These are phyloP conservation scores for Tricladium varicosporioides DNA, from an alignment of 2,329 filamentous ascomycete genomes.

Conservation along the genomic window DNA sequence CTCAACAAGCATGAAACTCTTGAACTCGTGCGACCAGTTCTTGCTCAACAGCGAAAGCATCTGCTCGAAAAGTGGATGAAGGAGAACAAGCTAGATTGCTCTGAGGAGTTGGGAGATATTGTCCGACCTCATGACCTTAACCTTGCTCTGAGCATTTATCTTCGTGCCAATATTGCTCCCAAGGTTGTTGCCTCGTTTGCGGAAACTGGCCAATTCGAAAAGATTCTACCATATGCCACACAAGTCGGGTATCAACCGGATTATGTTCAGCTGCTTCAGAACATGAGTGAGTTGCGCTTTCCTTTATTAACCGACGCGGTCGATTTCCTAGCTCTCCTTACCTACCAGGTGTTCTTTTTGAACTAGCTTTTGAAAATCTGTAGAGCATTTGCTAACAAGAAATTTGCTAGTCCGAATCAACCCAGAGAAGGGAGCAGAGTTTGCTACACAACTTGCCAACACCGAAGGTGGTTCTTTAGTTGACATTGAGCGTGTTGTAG, in stretches of 20 bases:
- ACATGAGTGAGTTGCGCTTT: constrained; percentile 57
- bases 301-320: neutral
- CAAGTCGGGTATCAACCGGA: constrained; percentile 90
- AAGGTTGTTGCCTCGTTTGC: constrained; percentile 96
- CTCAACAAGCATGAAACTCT: constrained; percentile 93
- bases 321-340: constrained; percentile 1
- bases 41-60: constrained; percentile 92
- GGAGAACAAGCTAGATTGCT: constrained; percentile 93
- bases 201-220: constrained; percentile 94
- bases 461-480: constrained; percentile 84
- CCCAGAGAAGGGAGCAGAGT: constrained; percentile 91
- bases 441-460: constrained; percentile 88
- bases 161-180: constrained; percentile 83
- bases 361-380: neutral
- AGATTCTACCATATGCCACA: constrained; percentile 88
- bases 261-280: constrained; percentile 86
- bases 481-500: constrained; percentile 90
- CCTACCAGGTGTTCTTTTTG: neutral
- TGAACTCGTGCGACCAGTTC: constrained; percentile 87
- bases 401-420: constrained; percentile 65
- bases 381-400: neutral
- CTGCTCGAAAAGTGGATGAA: constrained; percentile 97
- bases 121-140: constrained; percentile 86
- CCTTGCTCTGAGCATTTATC: constrained; percentile 84
- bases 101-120: constrained; percentile 93